Evolutionary conservation across 2,329 filamentous ascomycete genomes (phyloP), one percentile per base, ranked within the genome.

Genomic region (Verticillium zaregamsianum): DNA sequence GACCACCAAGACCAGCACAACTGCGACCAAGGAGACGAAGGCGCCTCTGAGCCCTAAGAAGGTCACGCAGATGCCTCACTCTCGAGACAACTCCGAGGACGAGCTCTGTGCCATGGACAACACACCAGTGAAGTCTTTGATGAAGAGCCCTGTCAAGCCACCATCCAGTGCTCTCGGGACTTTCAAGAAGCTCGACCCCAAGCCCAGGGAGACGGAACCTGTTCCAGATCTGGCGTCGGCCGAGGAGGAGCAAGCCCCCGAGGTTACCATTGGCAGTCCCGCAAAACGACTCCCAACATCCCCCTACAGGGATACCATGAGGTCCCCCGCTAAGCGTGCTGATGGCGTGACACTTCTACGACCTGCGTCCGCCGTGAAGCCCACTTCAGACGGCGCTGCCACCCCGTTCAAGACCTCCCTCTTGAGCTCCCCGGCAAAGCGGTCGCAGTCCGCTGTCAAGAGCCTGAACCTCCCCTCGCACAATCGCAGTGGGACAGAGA

Each of bases 1-100:
- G 54, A 62, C 68, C n/a, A 65, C 65, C 60, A 75, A 65, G 61
- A 59, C 68, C 3, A 64, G 68, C 8, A 57, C 62, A n/a, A 55
- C 68, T 6, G 68, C 72, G n/a, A 66, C 68, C 23, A 73, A 76
- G 63, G 71, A 76, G 61, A 72, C 74, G 49, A 80, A 80, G 65
- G 80, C 79, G 61, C 85, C 86, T 37, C 76, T 89, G 59, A 88
- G 85, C 74, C 86, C 85, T 75, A 88, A 84, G 78, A 89, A 89
- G 79, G 80, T 85, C 66, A 85, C 84, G 49, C 84, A 87, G 74
- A 76, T 88, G 66, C 76, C 79, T 58, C 66, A 77, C 63, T 77
- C 69, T 68, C 73, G 74, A 65, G 82, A 83, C 59, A 68, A 70
- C 32, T 86, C 85, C 33, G 86, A 88, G 58, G 86, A 89, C 68